Percentiles rank a stretch among this genome's conserved stretches.
These are phyloP conservation scores for Boletellus ananas DNA, from an alignment of 768 basidiomycete species.

Conservation along the genomic window DNA sequence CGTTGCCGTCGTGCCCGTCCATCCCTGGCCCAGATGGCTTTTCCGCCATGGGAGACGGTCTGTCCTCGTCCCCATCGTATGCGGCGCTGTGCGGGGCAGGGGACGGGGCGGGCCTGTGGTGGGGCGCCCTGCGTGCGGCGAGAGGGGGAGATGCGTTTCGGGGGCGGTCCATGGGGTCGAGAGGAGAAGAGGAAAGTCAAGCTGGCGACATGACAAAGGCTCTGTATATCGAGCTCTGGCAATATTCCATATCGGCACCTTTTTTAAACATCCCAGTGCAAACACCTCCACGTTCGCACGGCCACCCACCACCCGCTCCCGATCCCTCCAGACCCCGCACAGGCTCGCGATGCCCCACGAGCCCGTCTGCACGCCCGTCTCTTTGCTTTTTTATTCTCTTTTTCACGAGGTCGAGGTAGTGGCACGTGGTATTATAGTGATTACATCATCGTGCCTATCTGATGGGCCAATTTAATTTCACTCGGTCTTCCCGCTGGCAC, in stretches of 20 bases:
- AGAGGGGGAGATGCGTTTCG: constrained; percentile 12
- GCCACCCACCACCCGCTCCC: constrained; percentile 4
- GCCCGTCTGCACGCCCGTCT: not conserved
- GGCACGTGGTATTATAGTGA: constrained; percentile 22
- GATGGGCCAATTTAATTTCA: constrained; percentile 20
- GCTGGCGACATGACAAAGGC: constrained; percentile 38
- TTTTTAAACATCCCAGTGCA: constrained; percentile 32
- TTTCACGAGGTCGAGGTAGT: constrained; percentile 11
- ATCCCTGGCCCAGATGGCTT: constrained; percentile 22
- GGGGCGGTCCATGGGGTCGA: constrained; percentile 23
- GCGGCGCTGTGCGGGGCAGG: constrained; percentile 6
- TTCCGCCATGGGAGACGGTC: constrained; percentile 17
- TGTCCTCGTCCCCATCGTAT: constrained; percentile 23
- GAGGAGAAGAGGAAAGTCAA: constrained; percentile 32
- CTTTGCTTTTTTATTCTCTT: not conserved
- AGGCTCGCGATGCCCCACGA: not conserved
- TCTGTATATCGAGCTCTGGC: constrained; percentile 37
- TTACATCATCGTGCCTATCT: constrained; percentile 28
- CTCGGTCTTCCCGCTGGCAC: constrained; percentile 9
- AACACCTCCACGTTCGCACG: constrained; percentile 31
- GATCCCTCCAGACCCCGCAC: not conserved
- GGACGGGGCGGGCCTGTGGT: constrained; percentile 9
- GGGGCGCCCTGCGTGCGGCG: constrained; percentile 9
- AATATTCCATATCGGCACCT: constrained; percentile 39
- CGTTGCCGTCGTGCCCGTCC: constrained; percentile 24